phyloP scores from a whole-genome alignment of 2,329 filamentous ascomycete genomes.

The Colletotrichum sansevieriae region DNA sequence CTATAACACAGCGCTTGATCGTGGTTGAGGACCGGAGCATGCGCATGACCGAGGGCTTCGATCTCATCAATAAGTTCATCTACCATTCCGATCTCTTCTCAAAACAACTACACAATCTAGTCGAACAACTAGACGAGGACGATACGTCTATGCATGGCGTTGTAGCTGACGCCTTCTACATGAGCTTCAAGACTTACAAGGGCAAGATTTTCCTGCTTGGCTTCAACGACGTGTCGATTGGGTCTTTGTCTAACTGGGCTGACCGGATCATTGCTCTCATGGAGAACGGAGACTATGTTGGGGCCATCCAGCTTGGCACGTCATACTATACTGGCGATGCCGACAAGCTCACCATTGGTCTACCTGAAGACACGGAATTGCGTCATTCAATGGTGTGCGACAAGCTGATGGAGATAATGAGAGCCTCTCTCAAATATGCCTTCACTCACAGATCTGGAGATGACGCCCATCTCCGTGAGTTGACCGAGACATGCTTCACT shows the following conservation, averaged over 20 bases:
- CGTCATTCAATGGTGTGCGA: slow-evolving; percentile 88
- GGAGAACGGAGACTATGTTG: slow-evolving; percentile 96
- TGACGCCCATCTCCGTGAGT: slow-evolving; percentile 76
- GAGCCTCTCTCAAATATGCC: slow-evolving; percentile 89
- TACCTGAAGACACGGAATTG: slow-evolving; percentile 84
- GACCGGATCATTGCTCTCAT: slow-evolving; percentile 93
- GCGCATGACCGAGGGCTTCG: slow-evolving; percentile 94
- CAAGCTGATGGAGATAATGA: slow-evolving; percentile 93
- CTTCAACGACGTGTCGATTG: slow-evolving; percentile 93
- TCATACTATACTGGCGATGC: slow-evolving; percentile 91
- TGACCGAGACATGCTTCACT: slow-evolving; percentile 85
- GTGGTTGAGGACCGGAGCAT: slow-evolving; percentile 91
- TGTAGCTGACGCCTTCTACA: slow-evolving; percentile 96
- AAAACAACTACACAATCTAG: slow-evolving; percentile 82
- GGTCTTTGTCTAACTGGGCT: slow-evolving; percentile 95
- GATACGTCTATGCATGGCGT: slow-evolving; percentile 94
- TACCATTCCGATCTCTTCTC: slow-evolving; percentile 94
- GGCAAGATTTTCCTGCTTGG: slow-evolving; percentile 91
- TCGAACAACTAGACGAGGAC: slow-evolving; percentile 90
- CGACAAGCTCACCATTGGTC: slow-evolving; percentile 93
- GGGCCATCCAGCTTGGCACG: slow-evolving; percentile 89
- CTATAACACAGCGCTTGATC: slow-evolving; percentile 92
- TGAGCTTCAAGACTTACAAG: slow-evolving; percentile 97
- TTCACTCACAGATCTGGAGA: slow-evolving; percentile 75
- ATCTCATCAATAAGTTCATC: slow-evolving; percentile 91